Conservation (phyloP, 148 eudicot species). For the Cornus suecica region DNA sequence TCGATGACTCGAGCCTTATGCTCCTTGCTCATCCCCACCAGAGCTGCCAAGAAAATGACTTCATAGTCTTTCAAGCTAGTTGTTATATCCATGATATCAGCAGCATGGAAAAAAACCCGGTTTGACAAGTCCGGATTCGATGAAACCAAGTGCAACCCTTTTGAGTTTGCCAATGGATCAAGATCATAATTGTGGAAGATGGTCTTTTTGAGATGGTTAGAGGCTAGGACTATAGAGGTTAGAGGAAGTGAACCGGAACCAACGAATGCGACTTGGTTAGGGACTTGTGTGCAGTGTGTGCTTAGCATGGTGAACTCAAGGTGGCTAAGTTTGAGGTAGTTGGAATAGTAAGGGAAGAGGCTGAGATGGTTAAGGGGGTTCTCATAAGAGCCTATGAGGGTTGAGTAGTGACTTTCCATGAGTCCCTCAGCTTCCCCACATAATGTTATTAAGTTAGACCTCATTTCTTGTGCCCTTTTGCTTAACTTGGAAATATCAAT, state of each 20-base stretch:
- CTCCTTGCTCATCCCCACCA: conserved; percentile 1
- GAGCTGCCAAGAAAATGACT: neutral
- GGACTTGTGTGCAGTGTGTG: neutral
- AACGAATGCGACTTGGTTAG: neutral
- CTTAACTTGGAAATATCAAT: neutral
- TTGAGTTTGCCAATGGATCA: neutral
- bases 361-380: neutral
- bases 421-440: neutral
- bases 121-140: neutral
- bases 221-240: neutral
- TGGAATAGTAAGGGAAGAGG: neutral
- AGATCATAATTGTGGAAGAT: neutral
- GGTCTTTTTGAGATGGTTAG: neutral
- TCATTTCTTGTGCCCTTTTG: neutral
- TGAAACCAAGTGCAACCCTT: neutral
- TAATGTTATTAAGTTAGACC: neutral
- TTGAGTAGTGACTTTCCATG: neutral
- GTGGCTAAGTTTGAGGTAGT: neutral
- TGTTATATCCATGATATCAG: neutral
- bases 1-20: neutral
- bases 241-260: neutral
- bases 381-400: neutral
- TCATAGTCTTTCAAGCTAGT: neutral
- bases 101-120: neutral
- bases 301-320: neutral